Base-by-base conservation (phyloP, 2,329 filamentous ascomycete species). In the Ceratocystis albifundus region DNA sequence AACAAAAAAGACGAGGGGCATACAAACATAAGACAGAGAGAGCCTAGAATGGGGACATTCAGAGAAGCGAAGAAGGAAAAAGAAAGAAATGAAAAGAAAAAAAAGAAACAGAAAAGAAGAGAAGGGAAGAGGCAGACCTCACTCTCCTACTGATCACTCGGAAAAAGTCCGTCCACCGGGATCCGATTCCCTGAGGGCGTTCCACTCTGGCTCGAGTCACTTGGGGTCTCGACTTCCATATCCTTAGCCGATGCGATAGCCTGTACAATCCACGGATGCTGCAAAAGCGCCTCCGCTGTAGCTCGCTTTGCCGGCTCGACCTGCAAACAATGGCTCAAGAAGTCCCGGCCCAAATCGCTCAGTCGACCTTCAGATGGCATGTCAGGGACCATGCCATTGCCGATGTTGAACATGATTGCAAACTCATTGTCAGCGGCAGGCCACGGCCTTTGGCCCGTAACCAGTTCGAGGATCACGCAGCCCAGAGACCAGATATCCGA, bases 351-450 rank as follows among this genome's bases (percentile, higher is more conserved):
- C 66, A 84, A 77, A 0, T 87, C 83, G 72, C 89, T 94, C 69
- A 99, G 83, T 76, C 97, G 93, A 64, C 97, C 93, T 0, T 80
- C 74, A 0, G 84, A 81, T 1, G 94, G 94, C 66, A 96, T 80
- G 73, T 90, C 88, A 4, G 94, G 94, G 62, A 91, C 89, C 72
- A 96, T 96, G 70, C 94, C 94, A 74, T 96, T 93, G 0, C 94
- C 94, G 73, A 99, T 99, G 79, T 97, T 97, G 82, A 96, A 99
- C 94, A 99, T 99, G 78, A 99, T 97, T 53, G 94, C 94, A 91
- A 92, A 99, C 76, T 99, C 94, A 74, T 99, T 99, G 78, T 99
- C 94, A 61, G 97, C 85, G 70, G 88, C 90, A 30, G 91, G 90
- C 94, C 94, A 99, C 0, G 94, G 94, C 17, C 93, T 86, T 69